A percentile compares a stretch with the other conserved stretches of the same genome.
phyloP scores from a whole-genome alignment of 768 basidiomycete genomes.

The Suillus ampliporus region DNA sequence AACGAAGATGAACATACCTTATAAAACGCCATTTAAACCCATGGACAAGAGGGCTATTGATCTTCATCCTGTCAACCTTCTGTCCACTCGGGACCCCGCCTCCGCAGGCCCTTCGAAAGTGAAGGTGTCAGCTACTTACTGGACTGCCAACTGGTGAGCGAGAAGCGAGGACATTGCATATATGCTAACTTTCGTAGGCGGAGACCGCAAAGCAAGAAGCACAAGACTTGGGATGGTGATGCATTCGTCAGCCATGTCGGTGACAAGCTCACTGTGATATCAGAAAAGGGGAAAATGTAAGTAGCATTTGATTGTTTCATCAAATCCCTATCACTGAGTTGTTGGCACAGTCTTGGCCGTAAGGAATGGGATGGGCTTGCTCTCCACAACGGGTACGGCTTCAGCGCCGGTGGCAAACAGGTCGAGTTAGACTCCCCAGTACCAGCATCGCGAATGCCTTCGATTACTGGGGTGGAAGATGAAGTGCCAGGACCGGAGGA shows the following conservation, averaged over 20 bases:
- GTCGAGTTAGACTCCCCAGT: conserved; percentile 64
- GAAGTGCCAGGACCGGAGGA: conserved; percentile 31
- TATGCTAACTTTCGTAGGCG: conserved; percentile 54
- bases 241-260: conserved; percentile 60
- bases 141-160: conserved; percentile 74
- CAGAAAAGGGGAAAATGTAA: conserved; percentile 75
- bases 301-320: conserved; percentile 23
- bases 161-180: conserved; percentile 13
- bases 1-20: conserved; percentile 26
- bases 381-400: conserved; percentile 45
- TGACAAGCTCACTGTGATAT: conserved; percentile 62
- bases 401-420: conserved; percentile 62
- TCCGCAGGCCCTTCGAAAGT: conserved; percentile 13
- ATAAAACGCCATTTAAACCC: conserved; percentile 24
- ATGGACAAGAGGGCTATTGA: conserved; percentile 37
- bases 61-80: conserved; percentile 46
- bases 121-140: conserved; percentile 44
- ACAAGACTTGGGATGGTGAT: conserved; percentile 89
- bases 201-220: conserved; percentile 72
- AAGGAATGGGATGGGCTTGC: conserved; percentile 63
- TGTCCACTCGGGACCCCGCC: conserved; percentile 24
- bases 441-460: conserved; percentile 56
- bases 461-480: conserved; percentile 39
- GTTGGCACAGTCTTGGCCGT: conserved; percentile 59
- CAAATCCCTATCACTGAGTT: conserved; percentile 14